Evolutionary conservation across 306 rosid species (phyloP).

Genomic region (Pterocarpus santalinus): DNA sequence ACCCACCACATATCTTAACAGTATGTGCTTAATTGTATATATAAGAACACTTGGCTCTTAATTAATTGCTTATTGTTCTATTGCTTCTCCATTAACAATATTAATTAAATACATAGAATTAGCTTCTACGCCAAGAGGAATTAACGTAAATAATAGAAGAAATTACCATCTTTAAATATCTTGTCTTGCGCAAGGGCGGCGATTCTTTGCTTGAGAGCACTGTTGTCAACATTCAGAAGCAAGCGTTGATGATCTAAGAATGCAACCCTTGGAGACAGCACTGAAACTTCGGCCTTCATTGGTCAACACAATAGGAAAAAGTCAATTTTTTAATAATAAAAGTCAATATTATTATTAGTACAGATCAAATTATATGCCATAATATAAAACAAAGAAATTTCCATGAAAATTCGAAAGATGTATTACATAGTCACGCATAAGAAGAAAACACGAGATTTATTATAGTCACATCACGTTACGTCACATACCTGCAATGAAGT

Average conservation of each 20-base stretch:
- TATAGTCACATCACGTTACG: conserved; percentile 5
- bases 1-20: background rate
- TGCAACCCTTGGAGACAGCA: conserved; percentile 93
- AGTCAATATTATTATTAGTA: background rate
- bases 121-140: background rate
- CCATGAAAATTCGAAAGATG: background rate
- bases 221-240: conserved; percentile 95
- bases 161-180: conserved; percentile 92
- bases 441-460: background rate
- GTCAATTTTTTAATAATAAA: background rate
- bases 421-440: background rate
- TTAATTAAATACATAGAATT: background rate
- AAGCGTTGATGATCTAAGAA: conserved; percentile 93
- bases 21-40: background rate
- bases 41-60: background rate
- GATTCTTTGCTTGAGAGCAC: conserved; percentile 98
- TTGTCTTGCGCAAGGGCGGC: conserved; percentile 98
- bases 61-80: background rate
- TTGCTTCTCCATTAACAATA: background rate
- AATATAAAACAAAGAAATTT: background rate
- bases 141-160: background rate
- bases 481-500: conserved; percentile 83
- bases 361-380: background rate
- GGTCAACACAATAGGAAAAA: conserved; percentile 22
- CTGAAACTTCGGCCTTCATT: conserved; percentile 92